These are phyloP conservation scores for Botrytis medusae DNA, from an alignment of 2,329 filamentous ascomycete genomes.

Conservation along the genomic window DNA sequence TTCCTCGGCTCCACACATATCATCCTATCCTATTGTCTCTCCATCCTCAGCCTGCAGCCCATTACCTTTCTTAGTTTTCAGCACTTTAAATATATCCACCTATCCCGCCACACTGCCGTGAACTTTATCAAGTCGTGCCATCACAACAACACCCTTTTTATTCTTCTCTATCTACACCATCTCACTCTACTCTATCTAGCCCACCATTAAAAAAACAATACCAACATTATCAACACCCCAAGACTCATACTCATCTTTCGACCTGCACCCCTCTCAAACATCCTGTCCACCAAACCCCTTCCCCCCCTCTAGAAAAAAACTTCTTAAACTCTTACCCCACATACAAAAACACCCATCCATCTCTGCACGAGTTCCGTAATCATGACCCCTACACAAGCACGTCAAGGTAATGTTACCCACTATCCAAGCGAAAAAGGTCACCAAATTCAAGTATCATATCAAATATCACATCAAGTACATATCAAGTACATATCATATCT, in stretches of 20 bases:
- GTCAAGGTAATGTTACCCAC: too few species aligned
- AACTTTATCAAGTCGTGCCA: neutral
- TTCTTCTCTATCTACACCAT: neutral
- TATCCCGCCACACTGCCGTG: too few species aligned
- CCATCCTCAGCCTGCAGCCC: rapidly evolving
- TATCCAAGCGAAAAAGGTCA: neutral
- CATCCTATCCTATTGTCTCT: neutral
- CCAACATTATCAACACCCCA: neutral
- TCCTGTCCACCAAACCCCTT: neutral
- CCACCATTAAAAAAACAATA: too few species aligned
- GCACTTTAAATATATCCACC: rapidly evolving
- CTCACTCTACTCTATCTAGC: neutral
- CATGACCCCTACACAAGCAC: too few species aligned
- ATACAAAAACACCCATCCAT: neutral
- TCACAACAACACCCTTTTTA: neutral
- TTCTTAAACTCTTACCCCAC: neutral
- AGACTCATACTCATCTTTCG: too few species aligned
- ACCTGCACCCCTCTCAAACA: neutral
- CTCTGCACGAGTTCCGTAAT: too few species aligned
- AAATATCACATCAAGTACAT: too few species aligned
- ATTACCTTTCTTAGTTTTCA: neutral
- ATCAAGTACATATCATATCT: too few species aligned
- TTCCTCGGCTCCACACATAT: rapidly evolving
- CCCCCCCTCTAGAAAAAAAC: rapidly evolving
- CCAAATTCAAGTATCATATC: neutral